Evolutionary conservation across 2,329 filamentous ascomycete genomes (phyloP), one percentile per base, ranked within the genome.

Genomic region (Aspergillus sp.): DNA sequence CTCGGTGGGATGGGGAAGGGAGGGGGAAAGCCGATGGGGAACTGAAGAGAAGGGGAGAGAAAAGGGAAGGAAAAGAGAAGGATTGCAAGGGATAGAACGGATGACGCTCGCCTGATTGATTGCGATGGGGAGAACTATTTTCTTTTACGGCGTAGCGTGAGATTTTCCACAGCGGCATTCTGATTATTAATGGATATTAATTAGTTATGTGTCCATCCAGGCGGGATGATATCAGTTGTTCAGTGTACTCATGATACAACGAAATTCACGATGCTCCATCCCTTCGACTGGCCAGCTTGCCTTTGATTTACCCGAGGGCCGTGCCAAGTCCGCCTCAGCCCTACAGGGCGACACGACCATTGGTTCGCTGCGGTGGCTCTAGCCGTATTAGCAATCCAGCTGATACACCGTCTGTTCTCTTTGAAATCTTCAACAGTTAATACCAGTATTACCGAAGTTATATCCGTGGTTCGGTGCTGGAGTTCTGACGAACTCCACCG

Each of bases 261-360:
- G 41, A 44, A 21, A 23, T 44, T 36, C 32, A 36, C 32, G 32
- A 36, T 36, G 32, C 5, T 5, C 32, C 32, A 36, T 36, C 32
- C 32, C 32, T 36, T 36, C 27, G 17, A 21, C 36, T 19, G 47
- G 50, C 30, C 50, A 53, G 30, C 15, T 39, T 53, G 21, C 25
- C 49, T 52, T 27, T 30, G 39, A 44, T 54, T 42, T 30, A 30
- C 44, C 25, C 17, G 30, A 38, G 62, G 65, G 60, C 65, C 60
- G 58, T 54, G 68, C 61, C 61, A 70, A 71, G 61, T 56, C 42
- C 17, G 63, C 68, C 63, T 72, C 71, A 73, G 71, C 71, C 71
- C 71, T 72, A 73, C 68, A 59, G 57, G 69, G 69, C 64, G 38
- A 42, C 21, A 23, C 44, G 15, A 48, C 54, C 51, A 62, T 57